Conservation (phyloP, 2,329 filamentous ascomycete genomes). For the Phialocephala subalpina region DNA sequence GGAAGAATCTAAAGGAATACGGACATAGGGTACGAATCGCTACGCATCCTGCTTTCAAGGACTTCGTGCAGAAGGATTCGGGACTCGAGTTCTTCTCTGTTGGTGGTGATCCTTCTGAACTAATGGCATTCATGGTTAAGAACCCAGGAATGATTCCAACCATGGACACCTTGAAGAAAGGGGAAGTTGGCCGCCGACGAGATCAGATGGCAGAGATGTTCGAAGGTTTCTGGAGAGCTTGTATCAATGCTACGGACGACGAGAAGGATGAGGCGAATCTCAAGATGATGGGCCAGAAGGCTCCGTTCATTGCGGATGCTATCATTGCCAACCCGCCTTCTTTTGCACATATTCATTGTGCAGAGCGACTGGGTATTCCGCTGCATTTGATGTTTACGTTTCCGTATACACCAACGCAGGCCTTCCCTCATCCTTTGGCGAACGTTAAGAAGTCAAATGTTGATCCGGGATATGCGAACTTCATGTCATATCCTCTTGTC, state of each 20-base stretch:
- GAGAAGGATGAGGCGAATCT: conserved; percentile 66
- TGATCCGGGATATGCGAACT: conserved; percentile 78
- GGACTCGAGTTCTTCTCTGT: conserved; percentile 83
- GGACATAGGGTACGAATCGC: conserved; percentile 81
- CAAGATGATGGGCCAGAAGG: conserved; percentile 69
- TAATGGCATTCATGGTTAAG: conserved; percentile 88
- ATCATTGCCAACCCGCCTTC: conserved; percentile 86
- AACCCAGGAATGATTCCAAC: conserved; percentile 81
- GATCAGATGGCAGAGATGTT: conserved; percentile 84
- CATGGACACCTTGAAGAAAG: conserved; percentile 74
- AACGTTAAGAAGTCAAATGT: conserved; percentile 78
- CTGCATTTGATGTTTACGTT: conserved; percentile 91
- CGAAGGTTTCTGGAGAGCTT: conserved; percentile 82
- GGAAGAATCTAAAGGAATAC: conserved; percentile 75
- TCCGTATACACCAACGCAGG: conserved; percentile 77
- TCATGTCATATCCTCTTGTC: conserved; percentile 81
- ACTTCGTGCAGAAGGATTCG: conserved; percentile 76
- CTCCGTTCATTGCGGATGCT: conserved; percentile 74
- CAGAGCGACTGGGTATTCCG: conserved; percentile 79
- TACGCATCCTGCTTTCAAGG: conserved; percentile 79
- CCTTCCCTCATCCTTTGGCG: conserved; percentile 76
- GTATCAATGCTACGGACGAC: conserved; percentile 76
- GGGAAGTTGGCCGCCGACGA: conserved; percentile 74
- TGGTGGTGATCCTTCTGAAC: conserved; percentile 79
- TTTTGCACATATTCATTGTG: conserved; percentile 82